These are phyloP conservation scores for Leccinum colubrinum DNA, from an alignment of 1,284 basidiomycete genomes.

Conservation along the genomic window DNA sequence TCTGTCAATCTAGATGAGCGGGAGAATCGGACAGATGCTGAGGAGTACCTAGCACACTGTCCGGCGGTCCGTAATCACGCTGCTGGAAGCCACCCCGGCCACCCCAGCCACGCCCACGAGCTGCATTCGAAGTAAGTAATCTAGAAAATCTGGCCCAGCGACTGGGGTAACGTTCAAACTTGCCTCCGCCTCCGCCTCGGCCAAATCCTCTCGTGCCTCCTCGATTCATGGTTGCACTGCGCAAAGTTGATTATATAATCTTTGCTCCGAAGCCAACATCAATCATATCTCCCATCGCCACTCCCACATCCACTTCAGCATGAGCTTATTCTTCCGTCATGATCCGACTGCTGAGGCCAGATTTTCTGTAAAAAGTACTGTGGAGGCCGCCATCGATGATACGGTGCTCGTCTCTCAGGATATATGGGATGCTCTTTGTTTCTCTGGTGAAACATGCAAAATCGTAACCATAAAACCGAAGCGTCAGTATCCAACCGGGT, in stretches of 20 bases:
- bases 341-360: constrained; percentile 20
- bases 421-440: constrained; percentile 34
- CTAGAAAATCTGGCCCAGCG: background rate
- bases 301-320: constrained; percentile 4
- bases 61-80: constrained; percentile 80
- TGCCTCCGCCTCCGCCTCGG: constrained; percentile 46
- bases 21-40: background rate
- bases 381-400: constrained; percentile 11
- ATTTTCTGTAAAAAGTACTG: constrained; percentile 19
- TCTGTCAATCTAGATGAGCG: constrained; percentile 43
- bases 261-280: background rate
- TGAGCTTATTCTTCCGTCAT: constrained; percentile 35
- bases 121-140: constrained; percentile 25
- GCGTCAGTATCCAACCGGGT: constrained; percentile 16
- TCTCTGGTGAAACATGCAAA: constrained; percentile 13
- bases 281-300: background rate
- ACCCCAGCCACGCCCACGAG: constrained; percentile 36
- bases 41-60: constrained; percentile 72
- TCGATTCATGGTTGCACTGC: constrained; percentile 43
- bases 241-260: constrained; percentile 16
- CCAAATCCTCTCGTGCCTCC: constrained; percentile 44
- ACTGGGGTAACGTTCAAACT: constrained; percentile 4
- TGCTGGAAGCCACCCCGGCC: constrained; percentile 70
- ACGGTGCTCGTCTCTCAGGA: constrained; percentile 29
- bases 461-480: constrained; percentile 24